A percentile compares a stretch with the other conserved stretches of the same genome.
These are phyloP conservation scores for Cucurbitaria berberidis DNA, from an alignment of 2,329 filamentous ascomycete species.

Conservation along the genomic window DNA sequence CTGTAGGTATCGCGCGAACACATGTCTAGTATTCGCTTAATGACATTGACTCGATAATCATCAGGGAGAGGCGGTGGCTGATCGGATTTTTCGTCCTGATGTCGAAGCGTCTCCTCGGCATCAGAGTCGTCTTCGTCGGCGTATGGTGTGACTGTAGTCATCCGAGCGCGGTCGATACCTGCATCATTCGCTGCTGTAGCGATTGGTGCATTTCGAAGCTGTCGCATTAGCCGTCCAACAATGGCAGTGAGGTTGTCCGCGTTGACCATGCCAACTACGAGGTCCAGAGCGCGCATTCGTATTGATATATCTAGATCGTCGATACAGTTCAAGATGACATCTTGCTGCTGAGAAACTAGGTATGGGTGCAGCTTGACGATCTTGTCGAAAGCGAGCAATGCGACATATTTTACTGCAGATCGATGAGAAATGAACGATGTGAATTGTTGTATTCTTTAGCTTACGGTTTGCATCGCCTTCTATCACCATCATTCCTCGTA, in stretches of 20 bases:
- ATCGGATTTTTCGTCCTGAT: conserved; percentile 55
- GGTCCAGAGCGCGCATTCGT: conserved; percentile 85
- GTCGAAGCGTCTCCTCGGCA: conserved; percentile 61
- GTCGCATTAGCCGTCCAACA: conserved; percentile 84
- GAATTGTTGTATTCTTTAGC: conserved; percentile 42
- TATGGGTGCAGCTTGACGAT: conserved; percentile 88
- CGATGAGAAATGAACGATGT: conserved; percentile 17
- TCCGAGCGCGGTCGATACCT: conserved; percentile 55
- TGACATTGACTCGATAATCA: conserved; percentile 84
- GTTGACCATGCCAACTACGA: conserved; percentile 93
- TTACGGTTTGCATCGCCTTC: conserved; percentile 91
- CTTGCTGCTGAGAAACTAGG: conserved; percentile 89
- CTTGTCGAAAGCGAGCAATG: conserved; percentile 91
- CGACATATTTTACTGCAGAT: conserved; percentile 88
- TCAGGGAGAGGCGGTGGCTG: conserved; percentile 72
- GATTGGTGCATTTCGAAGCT: conserved; percentile 72
- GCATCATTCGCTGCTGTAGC: conserved; percentile 55
- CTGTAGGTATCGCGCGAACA: conserved; percentile 88
- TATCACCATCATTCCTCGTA: conserved; percentile 91
- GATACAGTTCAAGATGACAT: conserved; percentile 95
- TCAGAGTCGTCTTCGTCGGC: conserved; percentile 65
- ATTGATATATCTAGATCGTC: conserved; percentile 97
- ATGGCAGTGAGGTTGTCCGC: conserved; percentile 83
- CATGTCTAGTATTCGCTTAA: conserved; percentile 83
- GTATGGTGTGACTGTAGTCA: conserved; percentile 54